phyloP scores from a whole-genome alignment of 495 filamentous ascomycete genomes.

The Penicillium tannophilum region DNA sequence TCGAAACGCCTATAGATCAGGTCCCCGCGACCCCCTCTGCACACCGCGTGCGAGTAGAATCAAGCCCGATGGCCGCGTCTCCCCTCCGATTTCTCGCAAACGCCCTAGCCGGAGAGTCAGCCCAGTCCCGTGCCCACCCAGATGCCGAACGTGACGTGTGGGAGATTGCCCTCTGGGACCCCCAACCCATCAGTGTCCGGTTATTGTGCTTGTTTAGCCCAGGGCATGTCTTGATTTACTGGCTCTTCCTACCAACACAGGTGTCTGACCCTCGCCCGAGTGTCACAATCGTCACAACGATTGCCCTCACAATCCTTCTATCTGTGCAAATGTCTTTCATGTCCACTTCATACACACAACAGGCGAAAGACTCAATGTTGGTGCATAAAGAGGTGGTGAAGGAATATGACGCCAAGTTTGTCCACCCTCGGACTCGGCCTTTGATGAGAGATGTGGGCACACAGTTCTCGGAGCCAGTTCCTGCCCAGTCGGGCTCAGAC shows the following conservation, averaged over 20 bases:
- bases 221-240: constrained; percentile 86
- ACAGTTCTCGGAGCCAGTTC: constrained; percentile 57
- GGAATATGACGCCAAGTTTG: constrained; percentile 95
- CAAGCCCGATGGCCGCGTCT: constrained; percentile 75
- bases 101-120: constrained; percentile 59
- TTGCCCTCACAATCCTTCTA: constrained; percentile 70
- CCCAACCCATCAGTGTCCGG: constrained; percentile 75
- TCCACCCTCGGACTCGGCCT: constrained; percentile 83
- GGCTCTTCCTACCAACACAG: constrained; percentile 78
- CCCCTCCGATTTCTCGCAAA: constrained; percentile 76
- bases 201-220: constrained; percentile 93
- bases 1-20: constrained; percentile 78
- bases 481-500: constrained; percentile 46
- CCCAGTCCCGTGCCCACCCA: constrained; percentile 79
- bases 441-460: constrained; percentile 82
- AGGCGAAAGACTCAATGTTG: constrained; percentile 78
- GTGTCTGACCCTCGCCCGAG: constrained; percentile 77
- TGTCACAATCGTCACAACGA: constrained; percentile 77
- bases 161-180: constrained; percentile 94
- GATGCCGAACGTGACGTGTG: constrained; percentile 87
- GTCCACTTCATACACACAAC: constrained; percentile 71
- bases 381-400: constrained; percentile 90
- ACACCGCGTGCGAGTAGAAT: constrained; percentile 86
- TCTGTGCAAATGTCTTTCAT: constrained; percentile 76
- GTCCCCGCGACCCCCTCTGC: constrained; percentile 81